A percentile compares a stretch with the other conserved stretches of the same genome.
phyloP scores from a whole-genome alignment of 169 alveolate genomes.

The Eimeria maxima region DNA sequence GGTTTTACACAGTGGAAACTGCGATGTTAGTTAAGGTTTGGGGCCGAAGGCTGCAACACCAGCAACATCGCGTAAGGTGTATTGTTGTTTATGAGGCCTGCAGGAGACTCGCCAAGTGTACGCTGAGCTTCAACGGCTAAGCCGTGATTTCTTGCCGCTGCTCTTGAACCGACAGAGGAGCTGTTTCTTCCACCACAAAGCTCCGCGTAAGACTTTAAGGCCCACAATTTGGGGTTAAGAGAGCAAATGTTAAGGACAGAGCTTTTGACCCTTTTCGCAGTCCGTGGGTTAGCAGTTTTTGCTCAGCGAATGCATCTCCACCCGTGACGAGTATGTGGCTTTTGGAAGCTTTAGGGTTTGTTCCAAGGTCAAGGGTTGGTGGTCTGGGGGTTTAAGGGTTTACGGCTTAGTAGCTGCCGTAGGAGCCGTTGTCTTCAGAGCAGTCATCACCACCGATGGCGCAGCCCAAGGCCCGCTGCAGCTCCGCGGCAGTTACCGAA shows the following conservation, averaged over 20 bases:
- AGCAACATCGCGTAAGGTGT: neutral
- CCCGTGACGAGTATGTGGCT: neutral
- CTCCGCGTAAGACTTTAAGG: conserved; percentile 17
- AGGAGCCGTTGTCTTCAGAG: neutral
- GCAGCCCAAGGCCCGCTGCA: conserved; percentile 43
- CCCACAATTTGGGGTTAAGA: neutral
- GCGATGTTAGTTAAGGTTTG: neutral
- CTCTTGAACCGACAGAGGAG: conserved; percentile 38
- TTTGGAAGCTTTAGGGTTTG: neutral
- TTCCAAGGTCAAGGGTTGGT: neutral
- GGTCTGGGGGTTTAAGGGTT: neutral
- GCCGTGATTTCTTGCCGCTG: conserved; percentile 62
- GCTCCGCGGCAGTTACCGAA: conserved; percentile 60
- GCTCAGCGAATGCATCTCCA: neutral
- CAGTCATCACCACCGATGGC: neutral
- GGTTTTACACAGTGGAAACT: too few species aligned
- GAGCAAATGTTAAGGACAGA: neutral
- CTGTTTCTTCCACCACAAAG: conserved; percentile 17
- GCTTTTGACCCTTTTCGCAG: neutral
- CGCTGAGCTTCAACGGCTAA: conserved; percentile 58
- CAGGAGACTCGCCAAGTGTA: conserved; percentile 59
- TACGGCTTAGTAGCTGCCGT: neutral
- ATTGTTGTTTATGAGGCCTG: neutral
- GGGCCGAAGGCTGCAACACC: neutral
- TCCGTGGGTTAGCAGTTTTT: neutral